Base-by-base conservation (phyloP, 2,329 filamentous ascomycete genomes). In the Juglanconis sp. region DNA sequence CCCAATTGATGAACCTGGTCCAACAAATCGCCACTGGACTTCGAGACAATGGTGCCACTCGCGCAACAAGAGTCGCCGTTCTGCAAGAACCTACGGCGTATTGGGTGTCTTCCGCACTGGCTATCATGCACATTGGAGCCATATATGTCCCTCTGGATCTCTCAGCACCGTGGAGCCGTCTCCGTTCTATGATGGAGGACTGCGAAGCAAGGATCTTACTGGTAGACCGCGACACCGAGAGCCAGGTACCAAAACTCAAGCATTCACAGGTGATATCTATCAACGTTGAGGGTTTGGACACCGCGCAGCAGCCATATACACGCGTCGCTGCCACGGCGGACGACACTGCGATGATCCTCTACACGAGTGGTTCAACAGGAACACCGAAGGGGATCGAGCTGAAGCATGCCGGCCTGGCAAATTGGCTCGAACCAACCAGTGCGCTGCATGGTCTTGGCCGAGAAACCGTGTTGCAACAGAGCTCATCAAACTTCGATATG, bases 121-220 rank as follows among this genome's bases (percentile, higher is more conserved):
- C 75, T 7, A 74, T 80, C 40, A 63, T 73, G 54, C 66, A 70
- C 0, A 53, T 77, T 8, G 78, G 77, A 0, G 71, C 67, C 4
- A 64, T 71, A 1, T 77, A 76, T 42, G 68, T 78, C 2, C 76
- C 76, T 1, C 67, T 82, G 0, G 80, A 82, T 56, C 46, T 68
- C 0, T 58, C 65, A 0, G 70, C 66, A 6, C 67, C 71, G 1
- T 15, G 67, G 1, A 13, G 66, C 5, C 69, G 77, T 1, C 70
- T 76, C 0, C 56, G 64, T 1, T 49, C 63, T 4, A 69, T 77
- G 3, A 68, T 69, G 1, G 34, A 67, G 1, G 67, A 72, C 52
- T 71, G 70, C 56, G 44, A 68, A 42, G 71, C 71, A n/a, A 59
- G 24, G 9, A 63, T 65, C 1, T 60, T 75, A 31, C 53, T 64